phyloP scores from a whole-genome alignment of 495 filamentous ascomycete species.

The Bryoglossum gracile region DNA sequence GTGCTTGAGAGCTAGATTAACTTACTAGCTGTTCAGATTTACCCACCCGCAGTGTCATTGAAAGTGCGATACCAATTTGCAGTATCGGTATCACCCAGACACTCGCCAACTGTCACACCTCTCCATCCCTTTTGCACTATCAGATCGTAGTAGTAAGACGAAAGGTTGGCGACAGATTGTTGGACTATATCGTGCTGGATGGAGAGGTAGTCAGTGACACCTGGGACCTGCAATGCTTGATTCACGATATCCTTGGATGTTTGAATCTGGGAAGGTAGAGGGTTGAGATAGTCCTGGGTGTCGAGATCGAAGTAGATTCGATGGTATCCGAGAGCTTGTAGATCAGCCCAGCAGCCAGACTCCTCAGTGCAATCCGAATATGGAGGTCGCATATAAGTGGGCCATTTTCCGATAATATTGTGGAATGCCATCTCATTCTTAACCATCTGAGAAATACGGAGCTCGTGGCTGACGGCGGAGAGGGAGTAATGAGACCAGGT shows the following conservation, averaged over 20 bases:
- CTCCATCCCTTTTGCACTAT: slow-evolving; percentile 42
- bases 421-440: slow-evolving; percentile 63
- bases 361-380: slow-evolving; percentile 49
- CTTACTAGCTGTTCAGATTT: too few species aligned
- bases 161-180: slow-evolving; percentile 60
- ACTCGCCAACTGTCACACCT: slow-evolving; percentile 35
- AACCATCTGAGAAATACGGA: slow-evolving; percentile 50
- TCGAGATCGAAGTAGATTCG: slow-evolving; percentile 74
- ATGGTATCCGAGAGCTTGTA: slow-evolving; percentile 56
- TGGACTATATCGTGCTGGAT: slow-evolving; percentile 59
- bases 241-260: slow-evolving; percentile 65
- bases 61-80: slow-evolving; percentile 38
- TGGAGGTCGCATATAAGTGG: slow-evolving; percentile 73
- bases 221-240: slow-evolving; percentile 36
- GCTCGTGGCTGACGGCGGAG: slow-evolving; percentile 37
- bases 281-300: slow-evolving; percentile 70
- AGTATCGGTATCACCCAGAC: slow-evolving; percentile 29
- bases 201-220: slow-evolving; percentile 35
- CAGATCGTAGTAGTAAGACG: slow-evolving; percentile 52
- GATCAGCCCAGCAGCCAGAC: slow-evolving; percentile 50
- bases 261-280: slow-evolving; percentile 52
- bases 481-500: slow-evolving; percentile 67
- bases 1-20: too few species aligned
- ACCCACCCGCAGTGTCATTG: neutral
- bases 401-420: slow-evolving; percentile 61